These are phyloP conservation scores for Lagerstroemia speciosa DNA, from an alignment of 345 rosid genomes.

Conservation along the genomic window DNA sequence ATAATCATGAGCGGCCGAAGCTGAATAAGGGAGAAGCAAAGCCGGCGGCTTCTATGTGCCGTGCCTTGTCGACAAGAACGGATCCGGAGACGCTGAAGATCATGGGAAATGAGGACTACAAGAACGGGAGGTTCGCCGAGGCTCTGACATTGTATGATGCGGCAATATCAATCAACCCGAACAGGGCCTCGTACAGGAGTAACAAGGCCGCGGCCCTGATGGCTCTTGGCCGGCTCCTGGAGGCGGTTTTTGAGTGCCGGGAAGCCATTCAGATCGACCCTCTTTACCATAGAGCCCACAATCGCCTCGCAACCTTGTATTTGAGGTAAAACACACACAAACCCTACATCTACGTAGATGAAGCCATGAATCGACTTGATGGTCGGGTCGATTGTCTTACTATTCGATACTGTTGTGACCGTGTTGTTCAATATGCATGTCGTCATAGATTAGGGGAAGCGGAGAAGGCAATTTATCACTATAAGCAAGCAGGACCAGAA, in stretches of 20 bases:
- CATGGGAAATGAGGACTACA: slow-evolving; percentile 96
- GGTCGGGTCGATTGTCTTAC: neutral
- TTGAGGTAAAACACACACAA: slow-evolving; percentile 38
- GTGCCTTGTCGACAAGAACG: slow-evolving; percentile 84
- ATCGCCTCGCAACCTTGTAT: slow-evolving; percentile 72
- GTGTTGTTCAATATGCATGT: neutral
- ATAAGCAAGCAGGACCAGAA: slow-evolving; percentile 76
- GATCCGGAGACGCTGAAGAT: slow-evolving; percentile 90
- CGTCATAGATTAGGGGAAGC: slow-evolving; percentile 65
- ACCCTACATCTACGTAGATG: too few species aligned
- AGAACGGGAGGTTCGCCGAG: slow-evolving; percentile 79
- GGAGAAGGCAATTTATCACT: slow-evolving; percentile 79
- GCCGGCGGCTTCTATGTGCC: slow-evolving; percentile 47
- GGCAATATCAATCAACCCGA: slow-evolving; percentile 80
- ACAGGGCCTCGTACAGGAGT: slow-evolving; percentile 83
- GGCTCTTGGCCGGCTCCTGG: slow-evolving; percentile 73
- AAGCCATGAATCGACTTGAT: too few species aligned
- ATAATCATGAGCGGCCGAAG: neutral
- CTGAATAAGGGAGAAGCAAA: slow-evolving; percentile 16
- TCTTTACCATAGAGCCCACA: slow-evolving; percentile 82
- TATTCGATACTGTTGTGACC: neutral
- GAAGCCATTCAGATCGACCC: slow-evolving; percentile 91
- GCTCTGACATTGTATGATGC: slow-evolving; percentile 90
- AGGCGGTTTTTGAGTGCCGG: slow-evolving; percentile 83
- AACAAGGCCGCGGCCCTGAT: slow-evolving; percentile 88